phyloP scores from a whole-genome alignment of 2,329 filamentous ascomycete genomes.

The Paraphaeosphaeria minitans region DNA sequence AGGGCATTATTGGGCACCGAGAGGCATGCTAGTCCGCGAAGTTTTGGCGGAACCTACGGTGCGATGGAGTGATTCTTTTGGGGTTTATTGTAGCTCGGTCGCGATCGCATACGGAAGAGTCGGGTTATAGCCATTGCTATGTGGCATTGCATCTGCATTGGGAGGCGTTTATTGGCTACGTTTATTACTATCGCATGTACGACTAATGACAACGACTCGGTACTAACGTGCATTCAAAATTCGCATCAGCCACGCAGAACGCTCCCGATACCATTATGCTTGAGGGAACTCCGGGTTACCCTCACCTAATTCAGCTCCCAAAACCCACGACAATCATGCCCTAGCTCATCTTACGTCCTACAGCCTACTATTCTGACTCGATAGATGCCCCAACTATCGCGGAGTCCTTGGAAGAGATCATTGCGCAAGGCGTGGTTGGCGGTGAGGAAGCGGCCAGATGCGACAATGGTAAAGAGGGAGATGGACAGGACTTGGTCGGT shows the following conservation, averaged over 20 bases:
- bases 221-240: background rate
- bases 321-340: too few species aligned
- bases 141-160: background rate
- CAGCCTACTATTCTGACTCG: background rate
- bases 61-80: background rate
- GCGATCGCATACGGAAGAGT: background rate
- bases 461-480: constrained; percentile 18
- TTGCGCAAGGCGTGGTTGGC: constrained; percentile 29
- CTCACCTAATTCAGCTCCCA: too few species aligned
- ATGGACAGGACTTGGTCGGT: constrained; percentile 2
- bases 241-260: background rate
- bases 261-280: background rate
- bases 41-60: constrained; percentile 30
- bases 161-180: background rate
- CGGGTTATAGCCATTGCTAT: background rate
- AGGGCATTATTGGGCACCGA: constrained; percentile 41
- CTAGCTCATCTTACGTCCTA: too few species aligned
- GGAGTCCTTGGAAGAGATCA: constrained; percentile 49
- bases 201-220: background rate
- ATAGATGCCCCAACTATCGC: background rate
- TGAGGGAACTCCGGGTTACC: too few species aligned
- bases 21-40: constrained; percentile 42
- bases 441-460: constrained; percentile 18
- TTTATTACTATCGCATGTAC: background rate
- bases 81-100: background rate